Evolutionary conservation across 148 eudicot genomes (phyloP), one percentile per base, ranked within the genome.

Genomic region (Rhododendron simsii): DNA sequence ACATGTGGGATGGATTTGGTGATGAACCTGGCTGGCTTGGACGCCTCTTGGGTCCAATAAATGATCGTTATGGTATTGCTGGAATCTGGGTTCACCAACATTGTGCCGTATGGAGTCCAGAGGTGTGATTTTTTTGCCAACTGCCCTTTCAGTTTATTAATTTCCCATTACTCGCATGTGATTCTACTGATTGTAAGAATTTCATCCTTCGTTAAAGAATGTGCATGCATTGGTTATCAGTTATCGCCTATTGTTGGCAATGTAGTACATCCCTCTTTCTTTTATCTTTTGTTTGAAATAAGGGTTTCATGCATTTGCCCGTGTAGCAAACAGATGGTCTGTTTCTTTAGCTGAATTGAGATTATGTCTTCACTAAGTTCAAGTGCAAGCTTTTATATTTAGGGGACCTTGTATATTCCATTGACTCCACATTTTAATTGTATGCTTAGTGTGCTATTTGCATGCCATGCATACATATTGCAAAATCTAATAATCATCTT

Each of bases 21-120:
- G 95, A 95, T 87, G 98, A 96, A 86, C 90, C 98, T 89, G 94
- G 96, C 61, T 96, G 99, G 99, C 95, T 95, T 86, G 99, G 99
- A 59, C 90, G 92, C 47, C 95, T 96, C 84, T 88, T 96, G 87
- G 99, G 99, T 61, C 99, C 99, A 48, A 89, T 96, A 55, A 96
- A 94, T 92, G 98, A 96, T 82, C 94, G 98, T 9, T 91, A 89
- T 85, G 99, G 99, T 81, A 96, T 96, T 89, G 98, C 99, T 81
- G 94, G 99, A 89, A 94, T 95, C 51, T 96, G 97, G 98, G 98
- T 96, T 83, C 99, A 96, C 89, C 99, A 94, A 87, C 96, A 95
- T 61, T 96, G 99, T 91, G 99, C 99, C 87, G 99, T 96, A 41
- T 96, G 99, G 99, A 96, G 99, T 92, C 99, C 99, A 71, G 99